A percentile compares a stretch with the other conserved stretches of the same genome.
phyloP scores from a whole-genome alignment of 2,329 filamentous ascomycete species.

The Chaetoscypha palmicola region DNA sequence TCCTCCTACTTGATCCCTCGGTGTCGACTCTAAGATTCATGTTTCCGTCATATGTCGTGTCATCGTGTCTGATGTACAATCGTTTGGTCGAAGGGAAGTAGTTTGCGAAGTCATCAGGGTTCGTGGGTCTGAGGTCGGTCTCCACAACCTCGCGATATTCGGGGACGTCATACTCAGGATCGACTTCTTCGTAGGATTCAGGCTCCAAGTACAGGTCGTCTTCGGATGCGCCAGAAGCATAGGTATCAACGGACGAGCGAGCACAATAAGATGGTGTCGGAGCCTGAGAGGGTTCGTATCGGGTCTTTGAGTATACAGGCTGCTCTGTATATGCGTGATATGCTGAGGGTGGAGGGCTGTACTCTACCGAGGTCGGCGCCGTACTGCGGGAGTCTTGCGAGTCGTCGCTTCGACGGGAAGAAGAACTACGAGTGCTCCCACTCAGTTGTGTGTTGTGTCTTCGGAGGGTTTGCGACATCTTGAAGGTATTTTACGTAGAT shows the following conservation, averaged over 20 bases:
- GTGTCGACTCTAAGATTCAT: constrained; percentile 94
- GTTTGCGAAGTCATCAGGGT: constrained; percentile 71
- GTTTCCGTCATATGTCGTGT: constrained; percentile 84
- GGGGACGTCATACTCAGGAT: constrained; percentile 30
- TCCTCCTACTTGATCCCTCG: constrained; percentile 48
- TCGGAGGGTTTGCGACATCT: constrained; percentile 24
- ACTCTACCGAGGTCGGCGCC: constrained; percentile 40
- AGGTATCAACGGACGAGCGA: constrained; percentile 55
- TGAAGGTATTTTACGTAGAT: constrained; percentile 7
- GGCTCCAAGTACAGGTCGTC: constrained; percentile 46
- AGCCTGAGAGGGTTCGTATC: constrained; percentile 22
- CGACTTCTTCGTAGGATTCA: constrained; percentile 29
- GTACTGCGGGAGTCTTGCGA: constrained; percentile 42
- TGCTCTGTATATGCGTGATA: constrained; percentile 15
- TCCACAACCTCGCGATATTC: constrained; percentile 52
- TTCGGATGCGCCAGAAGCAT: constrained; percentile 62
- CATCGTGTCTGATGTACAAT: constrained; percentile 80
- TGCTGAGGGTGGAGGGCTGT: constrained; percentile 32
- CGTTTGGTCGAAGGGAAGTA: constrained; percentile 82
- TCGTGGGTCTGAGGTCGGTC: constrained; percentile 65
- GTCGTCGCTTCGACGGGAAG: constrained; percentile 38
- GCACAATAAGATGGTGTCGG: constrained; percentile 23
- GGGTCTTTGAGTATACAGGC: constrained; percentile 13
- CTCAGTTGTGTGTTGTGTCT: constrained; percentile 23
- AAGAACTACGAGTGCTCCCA: constrained; percentile 32